phyloP scores from a whole-genome alignment of 495 filamentous ascomycete genomes.

The Arthonia radiata region DNA sequence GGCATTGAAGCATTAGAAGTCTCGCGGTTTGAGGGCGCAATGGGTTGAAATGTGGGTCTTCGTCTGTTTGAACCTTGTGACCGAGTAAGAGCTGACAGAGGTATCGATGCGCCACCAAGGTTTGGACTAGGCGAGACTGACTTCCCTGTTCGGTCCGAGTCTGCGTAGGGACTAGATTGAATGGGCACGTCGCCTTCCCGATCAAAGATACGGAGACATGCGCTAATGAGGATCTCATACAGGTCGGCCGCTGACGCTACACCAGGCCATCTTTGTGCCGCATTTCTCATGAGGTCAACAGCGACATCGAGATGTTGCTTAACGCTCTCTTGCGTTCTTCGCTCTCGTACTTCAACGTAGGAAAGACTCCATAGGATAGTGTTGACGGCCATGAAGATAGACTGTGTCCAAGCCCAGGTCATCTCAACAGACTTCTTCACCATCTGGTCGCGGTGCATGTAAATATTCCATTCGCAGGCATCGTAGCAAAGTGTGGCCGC shows the following conservation, averaged over 20 bases:
- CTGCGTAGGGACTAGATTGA: too few relatives aligned
- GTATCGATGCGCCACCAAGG: too few relatives aligned
- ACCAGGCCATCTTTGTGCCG: conserved; percentile 71
- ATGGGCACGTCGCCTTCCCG: conserved; percentile 35
- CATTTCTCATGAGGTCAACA: conserved; percentile 45
- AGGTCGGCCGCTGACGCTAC: conserved; percentile 58
- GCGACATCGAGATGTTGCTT: conserved; percentile 43
- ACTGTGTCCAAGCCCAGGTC: conserved; percentile 75
- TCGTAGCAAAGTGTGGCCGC: conserved; percentile 63
- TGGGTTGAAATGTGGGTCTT: too few relatives aligned
- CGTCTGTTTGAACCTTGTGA: too few relatives aligned
- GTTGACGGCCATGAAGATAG: conserved; percentile 68
- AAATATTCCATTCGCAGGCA: conserved; percentile 54
- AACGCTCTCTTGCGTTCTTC: conserved; percentile 43
- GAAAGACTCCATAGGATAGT: conserved; percentile 73
- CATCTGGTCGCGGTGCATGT: conserved; percentile 53
- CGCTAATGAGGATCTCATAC: conserved; percentile 53
- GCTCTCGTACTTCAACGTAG: conserved; percentile 51
- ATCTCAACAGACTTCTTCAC: conserved; percentile 48
- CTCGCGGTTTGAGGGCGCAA: too few relatives aligned
- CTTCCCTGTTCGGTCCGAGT: too few relatives aligned
- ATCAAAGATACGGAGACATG: conserved; percentile 62
- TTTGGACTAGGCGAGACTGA: too few relatives aligned
- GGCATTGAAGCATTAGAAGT: too few relatives aligned
- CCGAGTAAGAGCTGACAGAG: too few relatives aligned